These are phyloP conservation scores for Backusella macrospora DNA, from an alignment of 192 early-diverging fungal species.

Conservation along the genomic window DNA sequence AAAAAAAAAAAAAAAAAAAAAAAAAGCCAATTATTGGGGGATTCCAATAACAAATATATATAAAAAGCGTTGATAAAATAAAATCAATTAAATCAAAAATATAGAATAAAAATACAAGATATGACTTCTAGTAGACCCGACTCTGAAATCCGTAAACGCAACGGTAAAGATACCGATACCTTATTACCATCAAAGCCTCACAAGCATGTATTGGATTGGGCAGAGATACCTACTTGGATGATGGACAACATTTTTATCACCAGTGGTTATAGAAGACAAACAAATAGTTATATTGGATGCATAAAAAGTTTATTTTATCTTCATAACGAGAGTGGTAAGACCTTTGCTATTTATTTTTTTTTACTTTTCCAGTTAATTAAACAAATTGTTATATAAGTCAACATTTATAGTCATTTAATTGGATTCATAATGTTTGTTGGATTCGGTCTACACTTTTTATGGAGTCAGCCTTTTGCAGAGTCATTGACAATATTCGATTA, in stretches of 20 bases:
- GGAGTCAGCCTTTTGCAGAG: conserved; percentile 39
- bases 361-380: too few relatives aligned
- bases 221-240: conserved; percentile 76
- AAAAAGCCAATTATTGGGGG: neutral
- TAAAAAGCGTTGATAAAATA: neutral
- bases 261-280: conserved; percentile 79
- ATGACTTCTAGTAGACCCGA: neutral
- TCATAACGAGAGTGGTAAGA: conserved; percentile 95
- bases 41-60: neutral
- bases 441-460: conserved; percentile 51
- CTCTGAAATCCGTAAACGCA: conserved; percentile 6
- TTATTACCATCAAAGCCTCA: neutral
- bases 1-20: too few relatives aligned
- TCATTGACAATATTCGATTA: conserved; percentile 66
- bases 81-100: neutral
- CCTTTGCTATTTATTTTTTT: too few relatives aligned
- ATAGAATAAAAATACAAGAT: too few relatives aligned
- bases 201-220: conserved; percentile 33
- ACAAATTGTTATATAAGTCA: conserved; percentile 61
- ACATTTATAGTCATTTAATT: conserved; percentile 86
- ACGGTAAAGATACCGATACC: neutral
- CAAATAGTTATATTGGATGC: conserved; percentile 76
- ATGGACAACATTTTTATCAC: conserved; percentile 82
- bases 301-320: conserved; percentile 75
- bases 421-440: conserved; percentile 65